phyloP scores from a whole-genome alignment of 2,329 filamentous ascomycete species.

The Fusarium papillatum region DNA sequence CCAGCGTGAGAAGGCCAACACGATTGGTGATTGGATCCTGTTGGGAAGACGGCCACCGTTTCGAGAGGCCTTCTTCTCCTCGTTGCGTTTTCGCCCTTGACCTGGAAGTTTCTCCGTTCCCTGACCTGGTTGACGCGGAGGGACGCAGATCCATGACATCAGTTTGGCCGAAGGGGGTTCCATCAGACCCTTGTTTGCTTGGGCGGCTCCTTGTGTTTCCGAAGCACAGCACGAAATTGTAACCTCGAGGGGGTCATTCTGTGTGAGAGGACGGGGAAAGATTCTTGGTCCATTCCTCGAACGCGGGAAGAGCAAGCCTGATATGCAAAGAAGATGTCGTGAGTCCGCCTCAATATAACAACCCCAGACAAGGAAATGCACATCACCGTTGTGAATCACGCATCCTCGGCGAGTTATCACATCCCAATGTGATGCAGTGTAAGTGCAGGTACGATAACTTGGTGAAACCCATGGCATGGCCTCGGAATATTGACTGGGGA shows the following conservation, averaged over 20 bases:
- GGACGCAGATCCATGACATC: constrained; percentile 51
- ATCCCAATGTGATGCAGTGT: constrained; percentile 22
- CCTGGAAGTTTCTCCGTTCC: constrained; percentile 1
- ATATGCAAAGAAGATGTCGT: constrained; percentile 25
- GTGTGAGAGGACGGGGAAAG: constrained; percentile 6
- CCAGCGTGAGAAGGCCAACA: constrained; percentile 6
- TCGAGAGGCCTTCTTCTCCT: constrained; percentile 18
- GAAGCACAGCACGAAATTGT: constrained; percentile 21
- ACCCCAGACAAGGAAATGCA: constrained; percentile 1
- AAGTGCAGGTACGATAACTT: constrained; percentile 15
- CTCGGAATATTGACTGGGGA: constrained; percentile 6
- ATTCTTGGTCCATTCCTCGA: constrained; percentile 16
- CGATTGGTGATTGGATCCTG: constrained; percentile 30
- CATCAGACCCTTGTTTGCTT: constrained; percentile 32
- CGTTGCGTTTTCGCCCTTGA: constrained; percentile 26
- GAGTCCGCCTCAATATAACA: not conserved
- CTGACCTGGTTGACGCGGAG: constrained; percentile 28
- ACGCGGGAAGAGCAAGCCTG: constrained; percentile 11
- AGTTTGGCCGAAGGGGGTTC: constrained; percentile 37
- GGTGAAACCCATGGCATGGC: constrained; percentile 15
- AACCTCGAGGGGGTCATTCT: constrained; percentile 20
- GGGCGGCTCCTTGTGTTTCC: constrained; percentile 32
- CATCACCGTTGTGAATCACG: constrained; percentile 5
- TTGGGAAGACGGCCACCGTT: constrained; percentile 38
- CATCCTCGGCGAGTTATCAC: constrained; percentile 1